Percentiles rank a stretch among this genome's conserved stretches.
phyloP scores from a whole-genome alignment of 2,329 filamentous ascomycete species.

The Phialemonium atrogriseum region DNA sequence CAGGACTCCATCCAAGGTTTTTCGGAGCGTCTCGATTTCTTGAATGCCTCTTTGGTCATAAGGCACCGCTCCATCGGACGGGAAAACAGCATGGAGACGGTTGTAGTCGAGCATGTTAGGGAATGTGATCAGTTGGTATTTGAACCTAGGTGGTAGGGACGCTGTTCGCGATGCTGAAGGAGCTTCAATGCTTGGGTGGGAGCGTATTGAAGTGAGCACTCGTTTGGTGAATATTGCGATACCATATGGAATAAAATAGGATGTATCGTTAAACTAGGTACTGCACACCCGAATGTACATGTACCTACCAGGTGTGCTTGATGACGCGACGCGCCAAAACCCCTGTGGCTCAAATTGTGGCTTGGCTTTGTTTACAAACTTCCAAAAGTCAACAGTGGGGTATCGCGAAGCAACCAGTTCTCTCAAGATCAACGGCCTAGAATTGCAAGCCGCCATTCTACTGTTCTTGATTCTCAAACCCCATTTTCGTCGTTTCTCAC shows the following conservation, averaged over 20 bases:
- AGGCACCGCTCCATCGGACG: slow-evolving; percentile 46
- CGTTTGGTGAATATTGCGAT: not conserved
- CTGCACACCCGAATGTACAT: not conserved
- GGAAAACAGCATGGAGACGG: slow-evolving; percentile 62
- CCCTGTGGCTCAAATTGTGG: slow-evolving; percentile 1
- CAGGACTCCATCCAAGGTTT: slow-evolving; percentile 58
- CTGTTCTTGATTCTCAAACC: slow-evolving; percentile 5
- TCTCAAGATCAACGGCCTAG: slow-evolving; percentile 1
- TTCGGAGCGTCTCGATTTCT: slow-evolving; percentile 59
- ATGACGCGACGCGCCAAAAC: slow-evolving; percentile 3
- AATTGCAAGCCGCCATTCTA: slow-evolving; percentile 1
- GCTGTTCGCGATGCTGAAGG: too few species aligned
- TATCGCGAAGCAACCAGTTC: slow-evolving; percentile 8
- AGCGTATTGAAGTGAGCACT: too few species aligned
- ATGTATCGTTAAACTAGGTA: not conserved
- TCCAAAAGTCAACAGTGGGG: slow-evolving; percentile 14
- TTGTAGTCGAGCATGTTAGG: slow-evolving; percentile 53
- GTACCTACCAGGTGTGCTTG: not conserved
- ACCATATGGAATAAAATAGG: not conserved
- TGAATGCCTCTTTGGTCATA: slow-evolving; percentile 55
- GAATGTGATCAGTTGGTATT: too few species aligned
- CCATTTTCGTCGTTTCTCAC: not conserved
- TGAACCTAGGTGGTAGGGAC: too few species aligned
- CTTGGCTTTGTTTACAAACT: slow-evolving; percentile 30
- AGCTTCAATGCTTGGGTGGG: too few species aligned